Evolutionary conservation across 495 filamentous ascomycete species (phyloP), one percentile per base, ranked within the genome.

Genomic region (Pyrenula massariospora): DNA sequence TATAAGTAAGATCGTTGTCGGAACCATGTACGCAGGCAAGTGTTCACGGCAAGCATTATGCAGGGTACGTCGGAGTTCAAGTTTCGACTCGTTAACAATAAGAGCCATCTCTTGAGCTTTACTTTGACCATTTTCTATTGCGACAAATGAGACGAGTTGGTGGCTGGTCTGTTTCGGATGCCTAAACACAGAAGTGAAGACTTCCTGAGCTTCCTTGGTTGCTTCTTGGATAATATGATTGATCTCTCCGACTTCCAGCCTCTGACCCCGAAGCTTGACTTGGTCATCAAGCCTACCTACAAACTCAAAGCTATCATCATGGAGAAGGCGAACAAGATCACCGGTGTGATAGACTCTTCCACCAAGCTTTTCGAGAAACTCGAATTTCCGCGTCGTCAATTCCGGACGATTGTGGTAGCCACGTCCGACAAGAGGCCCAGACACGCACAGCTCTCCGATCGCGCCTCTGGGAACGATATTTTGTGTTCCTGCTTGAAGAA

Each of bases 21-120:
- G 87, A 23, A 90, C 78, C 86, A 90, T 90, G 60, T 91, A 91
- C 2, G 70, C 73, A 2, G 87, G 85, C 3, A 91, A 76, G 24
- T 70, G 77, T 5, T 71, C 60, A 52, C 72, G 73, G 56, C 87
- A 90, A 20, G 75, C 77, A 5, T 79, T 67, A 50, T 67, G 71
- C 15, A 80, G 70, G 11, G 47, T 58, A 2, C 52, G 52, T 15
- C 74, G 59, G 12, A 68, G 42, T 3, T 61, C 31, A 3, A 20
- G 24, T 15, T 53, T 42, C 2, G 66, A 54, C 5, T 63, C 36
- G 2, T 61, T 48, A 1, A 58, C 21, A n/a, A 51, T 42, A 23
- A 63, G n/a, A 21, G 50, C 19, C 10, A 19, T 5, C 5, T 52
- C 25, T 22, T 56, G 48, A 1, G 49, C 54, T 10, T 22, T 12